These are phyloP conservation scores for Sordariomycetes sp. DNA, from an alignment of 2,329 filamentous ascomycete genomes.

Conservation along the genomic window DNA sequence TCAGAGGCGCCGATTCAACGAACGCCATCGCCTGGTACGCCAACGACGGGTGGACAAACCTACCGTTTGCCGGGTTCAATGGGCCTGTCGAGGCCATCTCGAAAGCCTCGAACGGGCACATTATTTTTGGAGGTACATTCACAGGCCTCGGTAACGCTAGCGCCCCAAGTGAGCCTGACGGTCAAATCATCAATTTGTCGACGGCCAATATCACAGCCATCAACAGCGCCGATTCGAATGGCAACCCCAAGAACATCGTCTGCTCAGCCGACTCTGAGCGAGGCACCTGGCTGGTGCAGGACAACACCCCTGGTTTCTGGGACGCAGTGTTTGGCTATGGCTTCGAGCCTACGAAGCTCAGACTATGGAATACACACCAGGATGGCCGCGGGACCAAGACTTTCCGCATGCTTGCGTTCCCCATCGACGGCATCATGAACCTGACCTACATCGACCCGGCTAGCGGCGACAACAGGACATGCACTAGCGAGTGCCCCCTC, in stretches of 20 bases:
- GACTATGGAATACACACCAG: slow-evolving; percentile 78
- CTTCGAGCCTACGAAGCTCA: slow-evolving; percentile 78
- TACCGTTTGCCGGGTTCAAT: slow-evolving; percentile 93
- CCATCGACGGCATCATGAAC: slow-evolving; percentile 90
- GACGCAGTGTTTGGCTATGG: slow-evolving; percentile 72
- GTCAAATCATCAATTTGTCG: slow-evolving; percentile 75
- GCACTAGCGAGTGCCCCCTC: slow-evolving; percentile 79
- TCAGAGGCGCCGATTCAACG: slow-evolving; percentile 69
- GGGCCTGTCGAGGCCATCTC: slow-evolving; percentile 81
- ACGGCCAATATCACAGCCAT: slow-evolving; percentile 65
- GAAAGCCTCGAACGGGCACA: slow-evolving; percentile 70
- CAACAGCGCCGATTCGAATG: slow-evolving; percentile 54
- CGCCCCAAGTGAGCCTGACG: slow-evolving; percentile 55
- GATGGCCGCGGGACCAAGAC: slow-evolving; percentile 81
- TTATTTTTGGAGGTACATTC: slow-evolving; percentile 88
- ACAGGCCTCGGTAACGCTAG: slow-evolving; percentile 78
- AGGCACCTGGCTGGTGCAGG: slow-evolving; percentile 68
- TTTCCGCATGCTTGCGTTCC: slow-evolving; percentile 78
- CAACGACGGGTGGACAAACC: slow-evolving; percentile 60
- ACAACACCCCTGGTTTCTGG: slow-evolving; percentile 73
- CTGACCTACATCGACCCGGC: slow-evolving; percentile 77
- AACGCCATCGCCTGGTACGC: slow-evolving; percentile 81
- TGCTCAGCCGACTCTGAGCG: slow-evolving; percentile 63
- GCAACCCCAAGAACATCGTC: slow-evolving; percentile 70
- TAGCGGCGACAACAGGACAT: slow-evolving; percentile 58